Conservation (phyloP, 1,139 yeast species). For the Debaryomyces sp. region DNA sequence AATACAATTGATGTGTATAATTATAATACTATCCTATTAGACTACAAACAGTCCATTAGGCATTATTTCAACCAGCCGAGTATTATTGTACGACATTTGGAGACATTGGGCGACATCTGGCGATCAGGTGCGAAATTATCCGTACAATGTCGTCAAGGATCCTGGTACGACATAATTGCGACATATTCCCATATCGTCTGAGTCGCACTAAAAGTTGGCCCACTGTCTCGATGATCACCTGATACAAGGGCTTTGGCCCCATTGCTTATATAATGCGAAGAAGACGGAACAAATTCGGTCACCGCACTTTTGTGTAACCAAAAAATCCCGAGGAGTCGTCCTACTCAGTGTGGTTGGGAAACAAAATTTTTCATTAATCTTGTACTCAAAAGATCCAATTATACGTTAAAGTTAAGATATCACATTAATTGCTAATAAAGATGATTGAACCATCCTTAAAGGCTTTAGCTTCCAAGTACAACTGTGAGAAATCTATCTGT, state of each 20-base stretch:
- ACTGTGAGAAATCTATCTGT: slow-evolving; percentile 99
- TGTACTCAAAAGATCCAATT: not conserved
- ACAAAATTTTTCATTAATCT: slow-evolving; percentile 7
- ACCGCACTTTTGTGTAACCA: not conserved
- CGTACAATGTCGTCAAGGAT: not conserved
- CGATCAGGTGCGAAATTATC: not conserved
- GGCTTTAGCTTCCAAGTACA: slow-evolving; percentile 98
- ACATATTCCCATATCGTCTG: not conserved
- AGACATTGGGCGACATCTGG: not conserved
- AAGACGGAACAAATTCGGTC: not conserved
- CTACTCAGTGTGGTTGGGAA: not conserved
- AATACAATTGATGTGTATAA: not conserved
- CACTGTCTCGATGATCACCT: no score
- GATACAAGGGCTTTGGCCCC: slow-evolving; percentile 1
- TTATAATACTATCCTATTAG: not conserved
- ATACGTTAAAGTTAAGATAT: slow-evolving; percentile 6
- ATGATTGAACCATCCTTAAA: slow-evolving; percentile 99
- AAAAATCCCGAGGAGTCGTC: not conserved
- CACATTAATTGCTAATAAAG: slow-evolving; percentile 19
- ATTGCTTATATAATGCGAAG: not conserved
- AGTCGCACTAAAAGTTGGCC: not conserved
- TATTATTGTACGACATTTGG: not conserved
- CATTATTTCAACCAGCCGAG: not conserved
- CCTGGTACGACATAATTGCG: not conserved
- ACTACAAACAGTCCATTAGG: not conserved